Percentiles rank a stretch among this genome's conserved stretches.
Conservation (phyloP, 371 early-diverging fungal species). For the Dinochytrium kinnereticum region DNA sequence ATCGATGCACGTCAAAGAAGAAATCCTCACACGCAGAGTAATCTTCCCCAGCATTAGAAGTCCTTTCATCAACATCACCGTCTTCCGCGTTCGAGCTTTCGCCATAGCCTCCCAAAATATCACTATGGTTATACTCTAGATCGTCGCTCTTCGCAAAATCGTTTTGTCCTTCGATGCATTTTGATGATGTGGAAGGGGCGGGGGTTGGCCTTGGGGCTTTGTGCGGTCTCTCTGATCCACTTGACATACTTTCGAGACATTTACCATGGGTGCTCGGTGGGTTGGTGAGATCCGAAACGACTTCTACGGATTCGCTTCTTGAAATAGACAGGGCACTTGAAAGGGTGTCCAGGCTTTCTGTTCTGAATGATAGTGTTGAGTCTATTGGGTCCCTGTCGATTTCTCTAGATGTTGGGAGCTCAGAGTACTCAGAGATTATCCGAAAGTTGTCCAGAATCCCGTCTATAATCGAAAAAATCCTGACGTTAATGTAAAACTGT, state of each 20-base stretch:
- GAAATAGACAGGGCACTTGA: neutral
- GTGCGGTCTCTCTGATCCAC: no score
- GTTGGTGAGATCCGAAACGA: neutral
- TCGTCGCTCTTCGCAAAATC: neutral
- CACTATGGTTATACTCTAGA: neutral
- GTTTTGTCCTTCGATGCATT: no score
- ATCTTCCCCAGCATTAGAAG: neutral
- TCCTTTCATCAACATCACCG: neutral
- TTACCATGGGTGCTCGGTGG: no score
- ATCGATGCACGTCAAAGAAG: neutral
- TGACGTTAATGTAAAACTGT: no score
- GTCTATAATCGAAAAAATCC: no score
- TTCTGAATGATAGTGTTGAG: neutral
- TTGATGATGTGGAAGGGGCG: no score
- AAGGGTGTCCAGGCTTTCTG: neutral
- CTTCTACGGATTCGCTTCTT: neutral
- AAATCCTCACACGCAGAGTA: slow-evolving; percentile 3
- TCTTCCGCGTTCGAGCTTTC: neutral
- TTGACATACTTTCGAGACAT: no score
- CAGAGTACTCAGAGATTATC: neutral
- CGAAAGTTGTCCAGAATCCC: neutral
- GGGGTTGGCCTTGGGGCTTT: no score
- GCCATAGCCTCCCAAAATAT: neutral
- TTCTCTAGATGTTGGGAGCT: neutral
- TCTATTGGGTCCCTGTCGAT: neutral